These are phyloP conservation scores for Mycena chlorophos DNA, from an alignment of 768 basidiomycete species.

Conservation along the genomic window DNA sequence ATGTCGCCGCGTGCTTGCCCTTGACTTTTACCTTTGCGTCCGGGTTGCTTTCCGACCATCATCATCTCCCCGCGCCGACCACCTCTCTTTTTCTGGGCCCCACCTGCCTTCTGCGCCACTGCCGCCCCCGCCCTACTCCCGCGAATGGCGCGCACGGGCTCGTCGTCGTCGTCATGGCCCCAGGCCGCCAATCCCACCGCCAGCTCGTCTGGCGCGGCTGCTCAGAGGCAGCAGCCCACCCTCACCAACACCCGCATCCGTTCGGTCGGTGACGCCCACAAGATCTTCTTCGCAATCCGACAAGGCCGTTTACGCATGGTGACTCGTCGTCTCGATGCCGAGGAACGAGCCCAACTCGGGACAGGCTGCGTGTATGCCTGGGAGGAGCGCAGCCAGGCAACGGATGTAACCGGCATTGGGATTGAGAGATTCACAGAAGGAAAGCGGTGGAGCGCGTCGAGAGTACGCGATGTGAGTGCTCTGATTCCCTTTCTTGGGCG, in stretches of 20 bases:
- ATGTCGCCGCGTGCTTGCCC: no score
- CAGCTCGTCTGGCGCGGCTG: conserved; percentile 1
- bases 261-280: conserved; percentile 75
- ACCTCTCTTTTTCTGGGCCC: no score
- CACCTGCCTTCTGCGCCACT: no score
- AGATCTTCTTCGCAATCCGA: conserved; percentile 74
- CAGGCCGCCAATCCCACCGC: not conserved
- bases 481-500: conserved; percentile 3
- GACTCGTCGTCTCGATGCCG: conserved; percentile 73
- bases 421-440: conserved; percentile 89
- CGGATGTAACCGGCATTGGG: conserved; percentile 74
- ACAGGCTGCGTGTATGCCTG: conserved; percentile 62
- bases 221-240: conserved; percentile 68
- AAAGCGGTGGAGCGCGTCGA: conserved; percentile 78
- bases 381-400: conserved; percentile 76
- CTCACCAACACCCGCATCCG: conserved; percentile 73
- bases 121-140: no score
- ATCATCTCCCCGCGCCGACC: no score
- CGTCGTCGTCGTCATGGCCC: no score
- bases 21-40: no score
- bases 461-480: conserved; percentile 71
- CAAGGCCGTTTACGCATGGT: conserved; percentile 68
- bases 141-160: no score
- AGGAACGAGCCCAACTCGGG: conserved; percentile 62
- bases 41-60: not conserved